Evolutionary conservation across 306 rosid genomes (phyloP).

Genomic region (Betula pendula): DNA sequence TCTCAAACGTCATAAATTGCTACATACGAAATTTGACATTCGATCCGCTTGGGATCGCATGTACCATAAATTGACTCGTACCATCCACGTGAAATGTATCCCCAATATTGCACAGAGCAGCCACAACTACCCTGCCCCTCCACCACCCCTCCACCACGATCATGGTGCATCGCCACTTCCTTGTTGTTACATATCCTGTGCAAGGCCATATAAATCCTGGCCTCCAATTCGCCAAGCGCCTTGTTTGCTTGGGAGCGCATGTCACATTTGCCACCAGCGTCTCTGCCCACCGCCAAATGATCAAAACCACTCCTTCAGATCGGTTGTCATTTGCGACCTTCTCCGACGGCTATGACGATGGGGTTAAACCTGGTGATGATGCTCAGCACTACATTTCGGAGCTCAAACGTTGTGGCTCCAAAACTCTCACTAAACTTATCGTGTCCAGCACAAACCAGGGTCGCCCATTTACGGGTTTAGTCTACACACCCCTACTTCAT

Average conservation of each 20-base stretch:
- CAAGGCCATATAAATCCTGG: constrained; percentile 59
- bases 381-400: background rate
- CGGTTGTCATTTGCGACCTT: constrained; percentile 26
- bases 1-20: too few relatives aligned
- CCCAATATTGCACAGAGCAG: too few relatives aligned
- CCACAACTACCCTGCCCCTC: too few relatives aligned
- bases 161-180: constrained; percentile 29
- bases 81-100: too few relatives aligned
- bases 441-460: constrained; percentile 16
- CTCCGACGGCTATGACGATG: constrained; percentile 44
- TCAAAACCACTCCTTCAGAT: constrained; percentile 3
- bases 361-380: background rate
- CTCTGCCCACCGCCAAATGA: constrained; percentile 28
- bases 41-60: too few relatives aligned
- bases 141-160: too few relatives aligned
- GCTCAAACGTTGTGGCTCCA: constrained; percentile 20
- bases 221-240: constrained; percentile 41
- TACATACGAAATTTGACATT: too few relatives aligned
- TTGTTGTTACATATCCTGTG: constrained; percentile 36
- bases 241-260: constrained; percentile 25
- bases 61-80: too few relatives aligned
- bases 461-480: constrained; percentile 26
- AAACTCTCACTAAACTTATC: constrained; percentile 19
- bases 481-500: constrained; percentile 26
- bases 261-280: constrained; percentile 40